Base-by-base conservation (phyloP, 371 early-diverging fungal species). In the Mucor saturninus region DNA sequence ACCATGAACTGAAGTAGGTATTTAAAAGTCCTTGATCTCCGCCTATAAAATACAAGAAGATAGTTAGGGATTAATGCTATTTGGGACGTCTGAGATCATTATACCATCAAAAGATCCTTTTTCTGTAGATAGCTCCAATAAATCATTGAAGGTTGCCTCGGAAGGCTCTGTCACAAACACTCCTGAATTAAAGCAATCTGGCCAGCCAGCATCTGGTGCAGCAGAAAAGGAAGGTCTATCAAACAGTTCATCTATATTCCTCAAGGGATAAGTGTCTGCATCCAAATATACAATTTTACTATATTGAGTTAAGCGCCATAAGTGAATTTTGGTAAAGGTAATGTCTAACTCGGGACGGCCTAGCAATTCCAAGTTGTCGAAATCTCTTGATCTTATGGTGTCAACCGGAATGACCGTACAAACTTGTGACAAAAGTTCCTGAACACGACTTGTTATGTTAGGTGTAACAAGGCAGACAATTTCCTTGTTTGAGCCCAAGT, bases 11-110 rank as follows among this genome's bases (percentile, higher is more conserved):
- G 73, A 97, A 97, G 69, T 89, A 95, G 21, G 84, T 80, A 74
- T 98, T 98, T 43, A 98, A 81, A 52, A 98, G 69, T 2, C 98
- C 98, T 74, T 98, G 98, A 73, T 98, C 98, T 54, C 95, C 98
- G 62, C 97, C 97, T 92, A 46, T 35, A 46, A 46, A 4, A 42
- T 9, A 10, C n/a, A 59, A 55, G 67, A 30, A 61, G 39, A 46
- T 56, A 62, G 21, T 52, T 48, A 31, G 26, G 37, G 29, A 29
- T 28, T 29, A 8, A 8, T 52, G 30, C 28, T 9, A 28, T n/a
- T n/a, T 37, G 31, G 48, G 21, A 29, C 26, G 45, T 37, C 13
- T 11, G 37, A 21, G 21, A 21, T 21, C 32, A 13, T 15, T 51
- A 37, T 76, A 88, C 92, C 93, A 73, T 93, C 96, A 80, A 93